Percentiles rank a stretch among this genome's conserved stretches.
Evolutionary conservation across 2,329 filamentous ascomycete genomes (phyloP).

Genomic region (Volutella citrinella): DNA sequence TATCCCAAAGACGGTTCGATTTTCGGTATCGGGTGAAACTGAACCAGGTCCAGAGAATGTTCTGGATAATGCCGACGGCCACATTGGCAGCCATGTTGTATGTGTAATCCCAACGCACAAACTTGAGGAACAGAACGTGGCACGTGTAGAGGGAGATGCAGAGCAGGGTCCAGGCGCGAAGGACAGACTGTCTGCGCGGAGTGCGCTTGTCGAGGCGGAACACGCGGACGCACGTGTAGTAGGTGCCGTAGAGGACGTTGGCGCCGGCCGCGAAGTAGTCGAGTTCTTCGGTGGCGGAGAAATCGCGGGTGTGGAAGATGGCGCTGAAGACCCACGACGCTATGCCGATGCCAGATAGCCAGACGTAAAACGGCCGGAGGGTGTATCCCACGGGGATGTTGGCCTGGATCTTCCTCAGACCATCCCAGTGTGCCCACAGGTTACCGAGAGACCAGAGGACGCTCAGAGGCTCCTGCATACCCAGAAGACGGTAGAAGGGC

Average conservation of each 20-base stretch:
- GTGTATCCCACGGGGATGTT: conserved; percentile 71
- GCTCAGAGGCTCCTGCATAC: conserved; percentile 91
- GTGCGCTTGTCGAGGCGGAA: conserved; percentile 70
- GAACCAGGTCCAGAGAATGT: conserved; percentile 83
- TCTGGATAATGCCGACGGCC: conserved; percentile 73
- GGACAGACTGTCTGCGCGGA: conserved; percentile 43
- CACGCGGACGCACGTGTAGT: conserved; percentile 77
- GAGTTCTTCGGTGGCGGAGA: conserved; percentile 80
- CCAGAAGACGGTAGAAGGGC: conserved; percentile 88
- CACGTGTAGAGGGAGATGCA: conserved; percentile 69
- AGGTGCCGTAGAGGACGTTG: conserved; percentile 86
- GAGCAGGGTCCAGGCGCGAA: conserved; percentile 71
- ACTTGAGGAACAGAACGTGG: conserved; percentile 81
- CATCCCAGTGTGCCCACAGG: conserved; percentile 78
- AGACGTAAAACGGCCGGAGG: conserved; percentile 75
- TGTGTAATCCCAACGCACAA: conserved; percentile 88
- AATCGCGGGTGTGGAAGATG: conserved; percentile 91
- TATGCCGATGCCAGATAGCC: conserved; percentile 77
- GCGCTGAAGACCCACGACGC: conserved; percentile 85
- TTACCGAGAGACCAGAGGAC: conserved; percentile 94
- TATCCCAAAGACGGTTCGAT: conserved; percentile 73
- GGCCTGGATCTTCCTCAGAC: conserved; percentile 67
- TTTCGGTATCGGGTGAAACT: conserved; percentile 71
- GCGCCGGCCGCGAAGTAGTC: conserved; percentile 96
- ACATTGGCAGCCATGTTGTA: conserved; percentile 99